Percentiles rank a stretch among this genome's conserved stretches.
phyloP scores from a whole-genome alignment of 768 basidiomycete species.

The Arthromyces matolae region DNA sequence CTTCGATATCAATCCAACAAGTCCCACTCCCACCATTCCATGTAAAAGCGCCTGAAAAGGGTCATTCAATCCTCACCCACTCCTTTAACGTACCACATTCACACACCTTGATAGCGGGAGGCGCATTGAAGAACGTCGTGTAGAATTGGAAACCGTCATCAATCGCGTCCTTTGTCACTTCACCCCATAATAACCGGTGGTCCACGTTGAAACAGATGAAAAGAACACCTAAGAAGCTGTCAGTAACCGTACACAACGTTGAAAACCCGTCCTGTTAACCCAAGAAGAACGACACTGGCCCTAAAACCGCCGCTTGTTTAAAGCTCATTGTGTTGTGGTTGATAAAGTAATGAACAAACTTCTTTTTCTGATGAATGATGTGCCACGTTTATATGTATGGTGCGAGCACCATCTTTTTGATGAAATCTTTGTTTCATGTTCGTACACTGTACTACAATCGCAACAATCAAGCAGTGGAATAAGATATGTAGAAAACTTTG shows the following conservation, averaged over 20 bases:
- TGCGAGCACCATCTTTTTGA: no score
- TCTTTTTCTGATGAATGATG: neutral
- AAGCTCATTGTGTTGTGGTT: constrained; percentile 64
- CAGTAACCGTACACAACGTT: constrained; percentile 10
- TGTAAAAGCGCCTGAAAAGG: constrained; percentile 76
- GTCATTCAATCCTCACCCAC: no score
- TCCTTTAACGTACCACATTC: no score
- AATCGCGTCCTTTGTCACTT: constrained; percentile 58
- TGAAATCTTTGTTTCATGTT: constrained; percentile 4
- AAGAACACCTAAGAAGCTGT: constrained; percentile 53
- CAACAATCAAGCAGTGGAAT: constrained; percentile 13
- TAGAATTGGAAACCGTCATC: constrained; percentile 88
- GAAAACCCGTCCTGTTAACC: constrained; percentile 44
- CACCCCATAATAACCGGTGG: constrained; percentile 75
- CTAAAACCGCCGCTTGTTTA: constrained; percentile 82
- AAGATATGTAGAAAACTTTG: constrained; percentile 11
- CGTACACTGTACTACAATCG: constrained; percentile 2
- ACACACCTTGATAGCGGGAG: constrained; percentile 86
- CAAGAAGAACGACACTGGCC: constrained; percentile 85
- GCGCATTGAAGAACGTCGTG: constrained; percentile 88
- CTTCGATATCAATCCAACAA: constrained; percentile 74
- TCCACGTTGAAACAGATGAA: constrained; percentile 88
- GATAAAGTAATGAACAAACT: neutral
- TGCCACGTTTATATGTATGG: no score
- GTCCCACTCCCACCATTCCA: constrained; percentile 74